phyloP scores from a whole-genome alignment of 2,329 filamentous ascomycete genomes.

The Stylonectria norvegica region DNA sequence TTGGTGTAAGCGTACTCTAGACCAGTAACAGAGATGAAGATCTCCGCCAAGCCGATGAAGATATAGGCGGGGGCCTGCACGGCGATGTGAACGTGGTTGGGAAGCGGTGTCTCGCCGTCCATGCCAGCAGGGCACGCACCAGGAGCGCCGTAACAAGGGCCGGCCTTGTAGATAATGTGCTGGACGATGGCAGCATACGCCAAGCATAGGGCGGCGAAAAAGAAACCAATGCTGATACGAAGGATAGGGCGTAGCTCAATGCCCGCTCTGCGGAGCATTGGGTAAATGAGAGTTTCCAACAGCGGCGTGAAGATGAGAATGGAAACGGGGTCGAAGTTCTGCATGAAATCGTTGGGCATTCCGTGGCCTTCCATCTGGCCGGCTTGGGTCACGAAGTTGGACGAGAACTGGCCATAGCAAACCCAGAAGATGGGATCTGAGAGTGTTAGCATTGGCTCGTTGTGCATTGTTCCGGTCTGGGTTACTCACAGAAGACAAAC shows the following conservation, averaged over 20 bases:
- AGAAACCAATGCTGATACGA: conserved; percentile 64
- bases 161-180: conserved; percentile 54
- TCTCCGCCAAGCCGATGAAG: conserved; percentile 56
- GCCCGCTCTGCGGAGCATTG: conserved; percentile 52
- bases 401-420: conserved; percentile 64
- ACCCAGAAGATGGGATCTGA: conserved; percentile 62
- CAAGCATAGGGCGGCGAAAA: conserved; percentile 51
- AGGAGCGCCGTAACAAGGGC: conserved; percentile 48
- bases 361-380: conserved; percentile 57
- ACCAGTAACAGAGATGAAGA: conserved; percentile 64
- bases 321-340: conserved; percentile 65
- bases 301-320: conserved; percentile 66
- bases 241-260: conserved; percentile 63
- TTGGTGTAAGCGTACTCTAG: conserved; percentile 74
- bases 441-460: conserved; percentile 1
- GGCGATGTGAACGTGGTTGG: conserved; percentile 51
- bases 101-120: conserved; percentile 30
- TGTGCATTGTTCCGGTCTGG: rapidly evolving
- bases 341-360: conserved; percentile 67
- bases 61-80: conserved; percentile 53
- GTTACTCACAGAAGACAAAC: conserved; percentile 54
- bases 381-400: conserved; percentile 63
- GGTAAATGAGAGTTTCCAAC: conserved; percentile 60
- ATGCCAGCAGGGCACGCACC: conserved; percentile 35
- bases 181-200: conserved; percentile 58